Base-by-base conservation (phyloP, 83 land plant species). In the Larix sibirica region DNA sequence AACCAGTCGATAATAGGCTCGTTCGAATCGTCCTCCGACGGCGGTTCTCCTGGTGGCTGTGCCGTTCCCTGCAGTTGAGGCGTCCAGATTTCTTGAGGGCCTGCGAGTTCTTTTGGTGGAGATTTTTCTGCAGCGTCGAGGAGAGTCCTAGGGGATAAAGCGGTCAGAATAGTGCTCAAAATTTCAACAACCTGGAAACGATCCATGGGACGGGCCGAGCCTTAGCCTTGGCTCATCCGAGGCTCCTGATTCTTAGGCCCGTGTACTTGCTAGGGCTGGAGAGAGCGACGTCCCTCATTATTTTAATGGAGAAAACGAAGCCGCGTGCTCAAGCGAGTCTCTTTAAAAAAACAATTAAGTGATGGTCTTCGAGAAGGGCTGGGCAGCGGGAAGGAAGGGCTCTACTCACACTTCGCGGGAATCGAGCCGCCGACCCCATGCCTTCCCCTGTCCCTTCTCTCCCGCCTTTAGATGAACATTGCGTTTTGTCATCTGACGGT, bases 151-250 rank as follows among this genome's bases (percentile, higher is more conserved):
- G 44, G 26, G 40, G 38, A 73, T 33, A 73, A 73, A 73, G 77
- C 47, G 77, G 77, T 73, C 77, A 50, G 77, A 42, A 40, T 73
- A 20, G 54, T 73, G 77, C 77, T 40, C 56, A 73, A n/a, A 73
- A 40, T 73, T 73, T 73, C 77, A 73, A 73, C 77, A 73, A 73
- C 77, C 77, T 73, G 77, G 77, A 44, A 73, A 73, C 77, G 42
- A 73, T 73, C 74, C 9, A 7, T 38, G 74, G 74, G 18, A 70
- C 74, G 44, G 44, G 12, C 77, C 77, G 28, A 73, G 1, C 76
- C 76, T 71, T 18, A 36, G 42, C 7, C 44, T 69, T 8, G 21
- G 9, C 42, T 17, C 2, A 2, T 50, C 44, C n/a, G 74, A 42
- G 47, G 44, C 74, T 42, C 56, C 24, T 73, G 56, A 50, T 50